phyloP scores from a whole-genome alignment of 2,329 filamentous ascomycete species.

The Nigrospora oryzae region DNA sequence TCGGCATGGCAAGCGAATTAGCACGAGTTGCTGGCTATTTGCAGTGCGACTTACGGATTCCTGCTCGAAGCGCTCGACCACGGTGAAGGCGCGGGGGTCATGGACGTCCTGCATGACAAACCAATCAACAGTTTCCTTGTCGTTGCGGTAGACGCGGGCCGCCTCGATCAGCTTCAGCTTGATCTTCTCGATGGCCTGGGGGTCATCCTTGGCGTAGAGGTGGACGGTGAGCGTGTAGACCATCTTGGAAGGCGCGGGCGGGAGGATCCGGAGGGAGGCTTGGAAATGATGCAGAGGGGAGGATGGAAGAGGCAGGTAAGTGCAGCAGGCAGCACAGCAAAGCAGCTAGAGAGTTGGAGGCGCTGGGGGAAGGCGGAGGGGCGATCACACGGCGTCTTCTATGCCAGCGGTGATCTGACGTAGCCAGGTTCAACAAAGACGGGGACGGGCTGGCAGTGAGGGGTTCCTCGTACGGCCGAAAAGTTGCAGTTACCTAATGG shows the following conservation, averaged over 20 bases:
- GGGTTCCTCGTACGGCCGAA: no score
- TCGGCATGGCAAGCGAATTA: neutral
- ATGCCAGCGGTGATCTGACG: no score
- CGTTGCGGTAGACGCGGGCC: conserved; percentile 62
- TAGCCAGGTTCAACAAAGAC: no score
- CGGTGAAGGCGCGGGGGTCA: conserved; percentile 63
- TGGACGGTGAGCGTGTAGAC: conserved; percentile 64
- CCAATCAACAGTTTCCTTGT: conserved; percentile 64
- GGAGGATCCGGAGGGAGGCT: neutral
- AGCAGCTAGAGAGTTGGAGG: no score
- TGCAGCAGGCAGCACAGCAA: neutral
- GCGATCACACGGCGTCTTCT: no score
- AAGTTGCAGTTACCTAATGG: no score
- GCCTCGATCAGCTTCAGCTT: conserved; percentile 68
- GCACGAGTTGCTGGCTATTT: no score
- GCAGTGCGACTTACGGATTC: conserved; percentile 41
- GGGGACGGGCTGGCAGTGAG: no score
- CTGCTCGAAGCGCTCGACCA: conserved; percentile 65
- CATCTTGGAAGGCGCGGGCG: conserved; percentile 30
- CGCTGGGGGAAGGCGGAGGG: no score
- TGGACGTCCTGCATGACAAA: conserved; percentile 69
- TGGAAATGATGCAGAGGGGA: neutral
- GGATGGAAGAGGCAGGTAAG: neutral
- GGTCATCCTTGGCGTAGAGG: conserved; percentile 60
- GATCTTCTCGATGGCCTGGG: conserved; percentile 55